Evolutionary conservation across 108 stramenopile species (phyloP).

Genomic region (Stephanodiscus triporus): DNA sequence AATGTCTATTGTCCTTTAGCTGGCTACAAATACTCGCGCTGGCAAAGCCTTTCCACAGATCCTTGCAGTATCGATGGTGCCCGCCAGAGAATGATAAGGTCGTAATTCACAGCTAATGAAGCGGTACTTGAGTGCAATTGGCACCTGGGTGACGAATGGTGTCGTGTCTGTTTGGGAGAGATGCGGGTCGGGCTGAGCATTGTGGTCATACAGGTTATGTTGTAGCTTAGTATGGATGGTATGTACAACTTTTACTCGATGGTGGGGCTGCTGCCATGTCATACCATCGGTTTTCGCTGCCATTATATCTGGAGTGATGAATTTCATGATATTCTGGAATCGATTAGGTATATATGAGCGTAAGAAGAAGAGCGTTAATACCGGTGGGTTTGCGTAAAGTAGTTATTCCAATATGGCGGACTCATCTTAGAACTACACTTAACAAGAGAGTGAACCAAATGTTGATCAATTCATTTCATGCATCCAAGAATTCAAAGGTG

Average conservation of each 20-base stretch:
- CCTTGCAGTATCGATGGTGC: conserved; percentile 41
- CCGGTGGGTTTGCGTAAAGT: conserved; percentile 38
- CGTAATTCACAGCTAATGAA: conserved; percentile 55
- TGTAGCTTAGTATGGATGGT: conserved; percentile 47
- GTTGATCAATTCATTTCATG: neutral
- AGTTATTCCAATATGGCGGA: too few relatives aligned
- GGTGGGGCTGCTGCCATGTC: conserved; percentile 54
- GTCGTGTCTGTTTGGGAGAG: conserved; percentile 74
- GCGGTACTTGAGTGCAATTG: conserved; percentile 56
- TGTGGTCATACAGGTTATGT: conserved; percentile 48
- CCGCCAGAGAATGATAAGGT: conserved; percentile 30
- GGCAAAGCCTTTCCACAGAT: conserved; percentile 50
- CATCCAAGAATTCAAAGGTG: neutral
- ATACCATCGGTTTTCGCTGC: conserved; percentile 61
- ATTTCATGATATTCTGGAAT: conserved; percentile 61
- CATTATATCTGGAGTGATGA: conserved; percentile 68
- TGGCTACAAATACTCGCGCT: conserved; percentile 54
- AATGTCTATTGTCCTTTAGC: neutral
- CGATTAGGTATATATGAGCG: conserved; percentile 41
- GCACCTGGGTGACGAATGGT: conserved; percentile 80
- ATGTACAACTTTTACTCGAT: conserved; percentile 49
- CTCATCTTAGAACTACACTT: too few relatives aligned
- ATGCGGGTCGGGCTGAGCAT: conserved; percentile 71
- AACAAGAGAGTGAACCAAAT: too few relatives aligned
- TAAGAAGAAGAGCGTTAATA: conserved; percentile 38